These are phyloP conservation scores for Achaetomiella virescens DNA, from an alignment of 495 filamentous ascomycete genomes.

Conservation along the genomic window DNA sequence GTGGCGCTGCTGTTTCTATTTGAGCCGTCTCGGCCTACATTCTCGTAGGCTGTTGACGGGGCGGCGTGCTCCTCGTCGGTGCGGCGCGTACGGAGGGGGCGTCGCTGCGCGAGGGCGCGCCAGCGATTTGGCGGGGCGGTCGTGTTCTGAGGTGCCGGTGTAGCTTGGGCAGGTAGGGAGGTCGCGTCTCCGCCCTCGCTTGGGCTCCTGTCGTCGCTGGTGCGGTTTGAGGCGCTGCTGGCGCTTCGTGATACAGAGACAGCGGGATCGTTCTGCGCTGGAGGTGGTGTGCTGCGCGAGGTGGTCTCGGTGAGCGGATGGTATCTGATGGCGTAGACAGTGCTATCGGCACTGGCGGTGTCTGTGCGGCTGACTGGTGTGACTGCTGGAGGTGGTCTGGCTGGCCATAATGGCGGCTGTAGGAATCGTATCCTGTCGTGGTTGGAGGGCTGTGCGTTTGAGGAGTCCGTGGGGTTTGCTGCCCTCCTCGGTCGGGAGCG, in stretches of 20 bases:
- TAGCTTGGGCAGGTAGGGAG: not conserved
- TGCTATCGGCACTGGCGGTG: constrained; percentile 63
- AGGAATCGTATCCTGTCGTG: constrained; percentile 33
- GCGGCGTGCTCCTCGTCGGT: constrained; percentile 16
- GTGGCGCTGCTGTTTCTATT: not conserved
- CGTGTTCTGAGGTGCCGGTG: too few relatives aligned
- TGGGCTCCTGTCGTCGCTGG: constrained; percentile 22
- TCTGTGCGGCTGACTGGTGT: constrained; percentile 75
- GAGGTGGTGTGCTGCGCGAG: constrained; percentile 35
- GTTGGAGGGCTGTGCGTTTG: constrained; percentile 22
- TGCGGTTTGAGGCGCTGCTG: constrained; percentile 27
- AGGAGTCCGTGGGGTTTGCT: constrained; percentile 17
- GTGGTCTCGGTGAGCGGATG: constrained; percentile 68
- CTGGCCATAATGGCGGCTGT: constrained; percentile 47
- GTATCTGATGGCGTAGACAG: constrained; percentile 78
- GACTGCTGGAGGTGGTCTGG: constrained; percentile 56
- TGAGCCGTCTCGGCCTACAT: not conserved
- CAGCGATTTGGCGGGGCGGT: constrained; percentile 24
- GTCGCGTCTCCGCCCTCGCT: constrained; percentile 8
- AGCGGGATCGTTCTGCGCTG: constrained; percentile 25
- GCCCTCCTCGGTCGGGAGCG: constrained; percentile 22
- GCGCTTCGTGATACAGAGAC: constrained; percentile 31
- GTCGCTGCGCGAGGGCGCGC: constrained; percentile 21
- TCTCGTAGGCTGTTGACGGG: not conserved
- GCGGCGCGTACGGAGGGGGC: constrained; percentile 19